Conservation (phyloP, 139 green algal species). For the Coelastrella sp. region DNA sequence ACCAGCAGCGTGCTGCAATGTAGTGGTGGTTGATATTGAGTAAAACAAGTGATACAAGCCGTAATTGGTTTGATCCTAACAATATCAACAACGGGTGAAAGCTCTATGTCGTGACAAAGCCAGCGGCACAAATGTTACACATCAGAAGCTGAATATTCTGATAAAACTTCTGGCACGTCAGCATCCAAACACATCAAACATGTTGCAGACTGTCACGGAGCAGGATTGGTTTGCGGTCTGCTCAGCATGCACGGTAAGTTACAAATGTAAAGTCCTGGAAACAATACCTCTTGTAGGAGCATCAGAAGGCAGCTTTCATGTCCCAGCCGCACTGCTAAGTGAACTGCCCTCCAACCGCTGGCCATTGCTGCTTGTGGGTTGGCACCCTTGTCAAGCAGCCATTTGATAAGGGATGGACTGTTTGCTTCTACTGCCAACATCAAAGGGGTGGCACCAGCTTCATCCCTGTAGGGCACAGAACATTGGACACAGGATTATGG, state of each 20-base stretch:
- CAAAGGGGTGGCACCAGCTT: conserved; percentile 38
- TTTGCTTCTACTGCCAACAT: conserved; percentile 48
- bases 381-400: conserved; percentile 26
- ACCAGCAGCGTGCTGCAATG: conserved; percentile 8
- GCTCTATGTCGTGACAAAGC: not conserved
- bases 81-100: too few species aligned
- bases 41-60: not conserved
- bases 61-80: not conserved
- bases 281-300: conserved; percentile 45
- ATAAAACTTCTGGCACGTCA: too few species aligned
- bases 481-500: not conserved
- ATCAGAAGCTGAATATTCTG: too few species aligned
- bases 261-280: too few species aligned
- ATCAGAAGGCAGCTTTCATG: conserved; percentile 36
- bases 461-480: not conserved
- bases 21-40: not conserved
- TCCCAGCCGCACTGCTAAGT: conserved; percentile 30
- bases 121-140: too few species aligned
- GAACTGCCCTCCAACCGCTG: conserved; percentile 29
- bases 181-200: too few species aligned
- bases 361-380: conserved; percentile 32
- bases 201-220: too few species aligned
- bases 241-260: too few species aligned
- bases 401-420: conserved; percentile 44
- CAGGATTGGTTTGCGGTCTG: too few species aligned